Conservation (phyloP, 345 rosid species). For the Lepidium sativum region DNA sequence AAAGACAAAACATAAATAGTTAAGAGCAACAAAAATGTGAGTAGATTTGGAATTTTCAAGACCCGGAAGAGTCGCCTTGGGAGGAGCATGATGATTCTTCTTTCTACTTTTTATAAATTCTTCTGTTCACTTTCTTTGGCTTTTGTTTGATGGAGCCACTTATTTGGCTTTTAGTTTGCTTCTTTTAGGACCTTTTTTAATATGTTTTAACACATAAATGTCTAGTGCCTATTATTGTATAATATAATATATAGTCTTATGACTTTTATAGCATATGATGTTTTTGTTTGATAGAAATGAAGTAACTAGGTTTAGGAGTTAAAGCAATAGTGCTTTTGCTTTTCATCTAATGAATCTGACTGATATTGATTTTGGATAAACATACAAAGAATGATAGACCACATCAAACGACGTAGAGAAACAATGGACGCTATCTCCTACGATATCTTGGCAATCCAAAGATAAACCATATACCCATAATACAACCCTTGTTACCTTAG, state of each 20-base stretch:
- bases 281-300: neutral
- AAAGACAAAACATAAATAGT: slow-evolving; percentile 21
- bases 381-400: too few relatives aligned
- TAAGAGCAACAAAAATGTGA: slow-evolving; percentile 2
- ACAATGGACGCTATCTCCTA: too few relatives aligned
- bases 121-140: slow-evolving; percentile 20
- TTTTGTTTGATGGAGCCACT: slow-evolving; percentile 21
- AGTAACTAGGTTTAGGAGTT: neutral
- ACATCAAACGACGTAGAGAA: too few relatives aligned
- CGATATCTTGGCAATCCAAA: too few relatives aligned
- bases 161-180: slow-evolving; percentile 2
- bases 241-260: neutral
- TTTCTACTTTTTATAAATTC: slow-evolving; percentile 10
- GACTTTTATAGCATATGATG: neutral
- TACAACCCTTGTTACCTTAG: too few relatives aligned
- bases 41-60: slow-evolving; percentile 24
- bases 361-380: too few relatives aligned
- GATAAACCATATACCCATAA: too few relatives aligned
- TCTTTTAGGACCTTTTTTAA: slow-evolving; percentile 4
- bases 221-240: neutral
- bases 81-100: slow-evolving; percentile 26
- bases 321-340: neutral
- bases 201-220: neutral
- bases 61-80: slow-evolving; percentile 34
- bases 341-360: too few relatives aligned